Base-by-base conservation (phyloP, 2,329 filamentous ascomycete genomes). In the Dactylellina haptotyla region DNA sequence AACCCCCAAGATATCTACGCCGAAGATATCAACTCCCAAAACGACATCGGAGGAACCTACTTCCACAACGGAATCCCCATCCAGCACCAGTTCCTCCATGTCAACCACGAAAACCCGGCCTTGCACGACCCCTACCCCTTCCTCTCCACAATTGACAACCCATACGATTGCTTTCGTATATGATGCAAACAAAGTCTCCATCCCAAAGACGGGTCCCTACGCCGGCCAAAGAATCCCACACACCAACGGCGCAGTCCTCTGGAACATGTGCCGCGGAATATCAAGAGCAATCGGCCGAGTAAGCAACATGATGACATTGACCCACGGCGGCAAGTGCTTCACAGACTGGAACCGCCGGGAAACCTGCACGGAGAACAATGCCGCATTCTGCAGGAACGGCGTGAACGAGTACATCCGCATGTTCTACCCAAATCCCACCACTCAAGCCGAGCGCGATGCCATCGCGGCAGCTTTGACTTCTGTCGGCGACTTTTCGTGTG, bases 221-320 rank as follows among this genome's bases (percentile, higher is more conserved):
- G 26, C 43, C n/a, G 57, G 57, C 28, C 43, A 61, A 28, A 37
- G 43, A 28, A 51, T 61, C 43, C 32, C 43, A 5, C 57, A 61
- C 20, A 61, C 57, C 18, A 61, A 61, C 32, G 32, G 12, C n/a
- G 57, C 57, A n/a, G 32, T 61, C 18, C 23, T 61, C 4, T 61
- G 57, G 57, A 61, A 61, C 12, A 61, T 61, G 43, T 61, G 57
- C 32, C 28, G 45, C 3, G 57, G 57, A 26, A 61, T 61, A 37
- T 16, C 20, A 10, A 61, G 51, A 20, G 50, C 50, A 14, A 61
- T 18, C 18, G 57, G 57, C 12, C 28, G 16, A 4, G 37, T 34
- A 9, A 48, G 57, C 14, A 28, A 61, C 10, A 23, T 16, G 16
- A 28, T 61, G 39, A 61, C 57, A 2, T 43, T 61, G 4, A 61